A percentile compares a stretch with the other conserved stretches of the same genome.
Evolutionary conservation across 306 rosid genomes (phyloP).

Genomic region (Dryas octopetala): DNA sequence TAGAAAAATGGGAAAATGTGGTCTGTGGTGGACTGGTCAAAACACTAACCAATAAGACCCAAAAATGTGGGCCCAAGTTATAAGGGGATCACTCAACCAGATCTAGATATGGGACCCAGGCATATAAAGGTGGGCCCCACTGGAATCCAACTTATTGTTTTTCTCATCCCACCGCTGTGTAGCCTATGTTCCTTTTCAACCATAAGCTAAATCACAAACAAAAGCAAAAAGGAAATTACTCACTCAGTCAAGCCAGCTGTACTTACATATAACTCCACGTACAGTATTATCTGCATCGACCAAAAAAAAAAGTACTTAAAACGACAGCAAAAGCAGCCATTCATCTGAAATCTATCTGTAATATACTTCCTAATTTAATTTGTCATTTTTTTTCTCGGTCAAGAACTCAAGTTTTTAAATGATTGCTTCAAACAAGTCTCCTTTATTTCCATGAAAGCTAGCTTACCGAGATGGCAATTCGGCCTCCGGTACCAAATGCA

Average conservation of each 20-base stretch:
- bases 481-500: conserved; percentile 82
- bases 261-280: conserved; percentile 97
- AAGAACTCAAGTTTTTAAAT: no score
- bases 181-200: background rate
- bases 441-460: background rate
- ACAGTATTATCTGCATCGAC: conserved; percentile 77
- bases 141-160: conserved; percentile 13
- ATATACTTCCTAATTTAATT: background rate
- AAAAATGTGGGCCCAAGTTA: background rate
- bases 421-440: no score
- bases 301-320: conserved; percentile 14
- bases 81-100: conserved; percentile 6
- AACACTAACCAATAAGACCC: conserved; percentile 19
- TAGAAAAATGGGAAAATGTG: background rate
- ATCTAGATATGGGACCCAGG: conserved; percentile 8
- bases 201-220: background rate
- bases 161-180: background rate
- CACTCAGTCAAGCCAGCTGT: conserved; percentile 21
- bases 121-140: conserved; percentile 4
- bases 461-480: conserved; percentile 77
- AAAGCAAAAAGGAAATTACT: conserved; percentile 21
- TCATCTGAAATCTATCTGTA: conserved; percentile 8
- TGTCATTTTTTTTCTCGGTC: background rate
- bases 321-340: background rate
- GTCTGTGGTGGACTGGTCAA: conserved; percentile 3